Percentiles rank a stretch among this genome's conserved stretches.
phyloP scores from a whole-genome alignment of 805 yeast species.

The Kazachstania martiniae region DNA sequence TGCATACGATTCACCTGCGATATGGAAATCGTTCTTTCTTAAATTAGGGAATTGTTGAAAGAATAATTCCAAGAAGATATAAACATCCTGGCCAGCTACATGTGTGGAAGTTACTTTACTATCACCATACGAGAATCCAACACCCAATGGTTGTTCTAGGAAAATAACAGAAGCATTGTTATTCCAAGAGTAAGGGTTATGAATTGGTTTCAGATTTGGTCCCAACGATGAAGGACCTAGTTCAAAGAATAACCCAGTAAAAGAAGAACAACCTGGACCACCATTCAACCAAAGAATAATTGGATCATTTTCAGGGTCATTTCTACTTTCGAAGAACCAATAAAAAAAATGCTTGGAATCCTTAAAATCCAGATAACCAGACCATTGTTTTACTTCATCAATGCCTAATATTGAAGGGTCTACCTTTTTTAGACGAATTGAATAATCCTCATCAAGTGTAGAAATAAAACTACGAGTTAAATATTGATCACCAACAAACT shows the following conservation, averaged over 20 bases:
- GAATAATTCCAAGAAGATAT: constrained; percentile 71
- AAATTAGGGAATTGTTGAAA: constrained; percentile 76
- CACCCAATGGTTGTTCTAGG: constrained; percentile 89
- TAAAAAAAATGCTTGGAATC: constrained; percentile 81
- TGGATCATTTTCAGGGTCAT: constrained; percentile 79
- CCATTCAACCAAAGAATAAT: constrained; percentile 84
- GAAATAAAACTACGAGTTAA: constrained; percentile 6
- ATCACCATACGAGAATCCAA: constrained; percentile 77
- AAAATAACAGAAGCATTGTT: constrained; percentile 80
- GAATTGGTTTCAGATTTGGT: constrained; percentile 51
- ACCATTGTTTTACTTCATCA: constrained; percentile 67
- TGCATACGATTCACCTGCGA: constrained; percentile 78
- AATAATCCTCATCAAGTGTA: constrained; percentile 11
- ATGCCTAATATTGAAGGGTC: constrained; percentile 43
- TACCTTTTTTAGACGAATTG: constrained; percentile 17
- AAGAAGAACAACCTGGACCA: constrained; percentile 92
- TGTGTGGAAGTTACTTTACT: constrained; percentile 55
- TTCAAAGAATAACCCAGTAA: constrained; percentile 85
- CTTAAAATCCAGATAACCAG: constrained; percentile 73
- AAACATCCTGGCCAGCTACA: constrained; percentile 82
- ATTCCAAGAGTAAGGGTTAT: constrained; percentile 87
- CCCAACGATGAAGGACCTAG: constrained; percentile 79
- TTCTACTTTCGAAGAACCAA: constrained; percentile 89
- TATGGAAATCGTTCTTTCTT: constrained; percentile 48
- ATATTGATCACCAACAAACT: too few relatives aligned